These are phyloP conservation scores for Lycium barbarum DNA, from an alignment of 257 asterid species.

Conservation along the genomic window DNA sequence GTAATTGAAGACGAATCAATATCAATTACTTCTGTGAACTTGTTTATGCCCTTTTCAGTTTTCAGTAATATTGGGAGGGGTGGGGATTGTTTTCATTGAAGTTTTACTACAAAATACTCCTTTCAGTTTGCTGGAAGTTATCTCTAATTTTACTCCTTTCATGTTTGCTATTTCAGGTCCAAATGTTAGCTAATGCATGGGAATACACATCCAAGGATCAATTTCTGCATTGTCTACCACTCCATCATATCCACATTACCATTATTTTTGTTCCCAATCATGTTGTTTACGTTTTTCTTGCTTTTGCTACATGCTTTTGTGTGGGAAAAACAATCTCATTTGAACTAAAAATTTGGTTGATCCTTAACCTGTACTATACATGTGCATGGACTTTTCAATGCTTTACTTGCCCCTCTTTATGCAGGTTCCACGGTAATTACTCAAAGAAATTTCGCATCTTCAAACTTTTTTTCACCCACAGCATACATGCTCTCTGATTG, in stretches of 20 bases:
- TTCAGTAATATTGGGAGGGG: neutral
- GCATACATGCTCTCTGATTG: constrained; percentile 18
- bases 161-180: constrained; percentile 32
- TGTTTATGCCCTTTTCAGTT: neutral
- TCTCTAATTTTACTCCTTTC: neutral
- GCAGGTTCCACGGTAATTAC: constrained; percentile 62
- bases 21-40: neutral
- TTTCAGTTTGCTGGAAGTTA: neutral
- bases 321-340: neutral
- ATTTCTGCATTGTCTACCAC: constrained; percentile 38
- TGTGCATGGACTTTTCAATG: constrained; percentile 37
- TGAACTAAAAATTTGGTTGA: neutral
- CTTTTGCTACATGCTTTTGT: neutral
- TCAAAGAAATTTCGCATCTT: constrained; percentile 29
- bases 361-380: constrained; percentile 33
- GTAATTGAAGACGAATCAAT: neutral
- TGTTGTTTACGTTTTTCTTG: neutral
- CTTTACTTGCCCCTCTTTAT: constrained; percentile 34
- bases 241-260: constrained; percentile 38
- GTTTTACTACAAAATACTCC: neutral
- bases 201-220: constrained; percentile 34
- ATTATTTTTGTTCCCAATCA: neutral
- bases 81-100: neutral
- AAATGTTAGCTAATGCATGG: constrained; percentile 39
- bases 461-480: neutral